These are phyloP conservation scores for Alternaria alternata DNA, from an alignment of 2,329 filamentous ascomycete species.

Conservation along the genomic window DNA sequence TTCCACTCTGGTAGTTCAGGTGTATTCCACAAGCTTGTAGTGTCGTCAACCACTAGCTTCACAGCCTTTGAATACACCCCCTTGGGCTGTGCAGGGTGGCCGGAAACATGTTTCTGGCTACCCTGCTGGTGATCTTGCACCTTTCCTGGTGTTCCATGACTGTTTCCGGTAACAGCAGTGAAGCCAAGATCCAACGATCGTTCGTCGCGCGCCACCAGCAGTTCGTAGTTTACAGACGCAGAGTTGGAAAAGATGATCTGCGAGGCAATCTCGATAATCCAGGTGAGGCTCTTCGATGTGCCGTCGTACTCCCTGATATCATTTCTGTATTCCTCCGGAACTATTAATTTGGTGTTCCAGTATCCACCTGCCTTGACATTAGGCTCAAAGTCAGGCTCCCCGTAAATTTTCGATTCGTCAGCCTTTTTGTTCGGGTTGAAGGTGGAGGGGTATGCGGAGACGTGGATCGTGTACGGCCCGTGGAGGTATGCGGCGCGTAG, in stretches of 20 bases:
- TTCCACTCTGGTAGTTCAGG: constrained; percentile 76
- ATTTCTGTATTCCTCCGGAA: constrained; percentile 77
- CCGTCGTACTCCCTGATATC: constrained; percentile 30
- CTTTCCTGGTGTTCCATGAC: constrained; percentile 64
- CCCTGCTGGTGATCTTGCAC: constrained; percentile 79
- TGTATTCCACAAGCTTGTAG: constrained; percentile 90
- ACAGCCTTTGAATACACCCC: constrained; percentile 88
- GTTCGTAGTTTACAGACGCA: constrained; percentile 86
- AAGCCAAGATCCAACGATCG: constrained; percentile 77
- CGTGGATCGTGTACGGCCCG: constrained; percentile 90
- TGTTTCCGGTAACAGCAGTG: constrained; percentile 62
- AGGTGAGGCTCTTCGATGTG: constrained; percentile 69
- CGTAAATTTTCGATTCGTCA: constrained; percentile 72
- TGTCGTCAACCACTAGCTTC: constrained; percentile 83
- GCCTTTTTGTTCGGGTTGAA: constrained; percentile 86
- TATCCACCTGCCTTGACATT: constrained; percentile 93
- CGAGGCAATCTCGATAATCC: constrained; percentile 90
- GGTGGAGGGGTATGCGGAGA: constrained; percentile 81
- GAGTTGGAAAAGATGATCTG: constrained; percentile 94
- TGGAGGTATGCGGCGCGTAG: constrained; percentile 95
- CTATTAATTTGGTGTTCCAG: constrained; percentile 80
- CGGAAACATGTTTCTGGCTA: constrained; percentile 58
- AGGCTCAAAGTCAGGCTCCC: constrained; percentile 90
- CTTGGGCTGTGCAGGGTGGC: constrained; percentile 69
- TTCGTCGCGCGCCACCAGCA: constrained; percentile 85